Evolutionary conservation across 176 grass and related monocot species (phyloP).

Genomic region (Eragrostis curvula): DNA sequence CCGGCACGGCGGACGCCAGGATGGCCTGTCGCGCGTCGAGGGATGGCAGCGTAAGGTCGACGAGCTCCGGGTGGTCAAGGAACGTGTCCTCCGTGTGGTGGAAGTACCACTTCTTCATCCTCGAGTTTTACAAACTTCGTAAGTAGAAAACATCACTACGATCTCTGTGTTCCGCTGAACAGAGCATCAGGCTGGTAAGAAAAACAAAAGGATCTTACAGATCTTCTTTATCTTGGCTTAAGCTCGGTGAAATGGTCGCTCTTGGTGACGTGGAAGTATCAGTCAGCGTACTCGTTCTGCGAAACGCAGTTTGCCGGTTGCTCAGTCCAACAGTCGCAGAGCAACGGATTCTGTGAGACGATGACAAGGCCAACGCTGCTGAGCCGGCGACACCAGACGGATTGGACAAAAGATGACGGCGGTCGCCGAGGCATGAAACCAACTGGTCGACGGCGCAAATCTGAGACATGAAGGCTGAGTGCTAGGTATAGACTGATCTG

Average conservation of each 20-base stretch:
- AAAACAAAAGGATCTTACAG: constrained; percentile 28
- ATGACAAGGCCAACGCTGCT: no score
- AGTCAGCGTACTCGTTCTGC: constrained; percentile 56
- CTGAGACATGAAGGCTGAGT: no score
- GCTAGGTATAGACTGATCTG: no score
- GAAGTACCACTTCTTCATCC: constrained; percentile 48
- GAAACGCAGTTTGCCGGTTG: constrained; percentile 49
- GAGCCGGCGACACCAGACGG: no score
- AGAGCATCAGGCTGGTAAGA: no score
- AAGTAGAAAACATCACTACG: no score
- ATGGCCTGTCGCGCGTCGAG: constrained; percentile 36
- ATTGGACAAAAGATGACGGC: no score
- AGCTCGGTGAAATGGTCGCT: constrained; percentile 59
- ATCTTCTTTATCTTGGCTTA: constrained; percentile 53
- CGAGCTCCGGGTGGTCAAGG: constrained; percentile 29
- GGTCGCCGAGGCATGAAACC: no score
- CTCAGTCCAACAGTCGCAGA: no score
- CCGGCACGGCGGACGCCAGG: constrained; percentile 29
- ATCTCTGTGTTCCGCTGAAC: no score
- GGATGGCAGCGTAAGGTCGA: constrained; percentile 26
- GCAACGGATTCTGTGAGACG: no score
- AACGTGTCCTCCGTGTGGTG: constrained; percentile 33
- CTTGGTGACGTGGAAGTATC: constrained; percentile 63
- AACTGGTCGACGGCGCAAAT: no score
- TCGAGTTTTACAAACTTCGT: neutral